phyloP scores from a whole-genome alignment of 2,329 filamentous ascomycete species.

The Tympanopsis confertula region DNA sequence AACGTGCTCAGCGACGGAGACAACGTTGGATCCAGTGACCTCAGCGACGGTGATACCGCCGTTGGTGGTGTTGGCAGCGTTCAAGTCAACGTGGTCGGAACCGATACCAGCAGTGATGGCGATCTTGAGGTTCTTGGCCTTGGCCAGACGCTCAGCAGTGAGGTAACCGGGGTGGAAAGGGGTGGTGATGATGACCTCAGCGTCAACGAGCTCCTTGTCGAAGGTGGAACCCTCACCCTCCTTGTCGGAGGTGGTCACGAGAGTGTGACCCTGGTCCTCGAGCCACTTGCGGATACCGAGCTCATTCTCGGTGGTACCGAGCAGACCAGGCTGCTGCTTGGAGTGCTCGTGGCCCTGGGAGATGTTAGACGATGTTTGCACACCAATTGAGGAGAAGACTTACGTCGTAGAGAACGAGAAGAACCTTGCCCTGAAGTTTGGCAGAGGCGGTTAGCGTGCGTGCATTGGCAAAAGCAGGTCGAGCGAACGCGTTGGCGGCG shows the following conservation, averaged over 20 bases:
- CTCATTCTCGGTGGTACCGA: conserved; percentile 97
- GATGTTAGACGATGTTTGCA: conserved; percentile 2
- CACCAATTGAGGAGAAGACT: conserved; percentile 20
- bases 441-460: conserved; percentile 1
- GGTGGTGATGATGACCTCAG: conserved; percentile 97
- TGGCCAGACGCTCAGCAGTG: conserved; percentile 86
- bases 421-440: conserved; percentile 70
- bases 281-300: conserved; percentile 95
- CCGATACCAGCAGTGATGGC: conserved; percentile 95
- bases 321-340: conserved; percentile 65
- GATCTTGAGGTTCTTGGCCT: conserved; percentile 98
- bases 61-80: conserved; percentile 96
- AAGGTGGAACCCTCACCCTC: conserved; percentile 87
- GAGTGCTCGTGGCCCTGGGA: conserved; percentile 67
- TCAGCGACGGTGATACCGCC: conserved; percentile 94
- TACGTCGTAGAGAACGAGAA: conserved; percentile 86
- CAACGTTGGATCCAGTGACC: conserved; percentile 95
- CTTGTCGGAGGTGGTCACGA: conserved; percentile 96
- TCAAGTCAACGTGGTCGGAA: conserved; percentile 93
- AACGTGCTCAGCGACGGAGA: conserved; percentile 97
- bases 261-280: conserved; percentile 89
- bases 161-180: conserved; percentile 99
- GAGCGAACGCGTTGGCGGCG: background rate
- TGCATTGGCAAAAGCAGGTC: background rate
- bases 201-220: conserved; percentile 89